Evolutionary conservation across 768 basidiomycete genomes (phyloP).

Genomic region (Melanogaster broomeanus): DNA sequence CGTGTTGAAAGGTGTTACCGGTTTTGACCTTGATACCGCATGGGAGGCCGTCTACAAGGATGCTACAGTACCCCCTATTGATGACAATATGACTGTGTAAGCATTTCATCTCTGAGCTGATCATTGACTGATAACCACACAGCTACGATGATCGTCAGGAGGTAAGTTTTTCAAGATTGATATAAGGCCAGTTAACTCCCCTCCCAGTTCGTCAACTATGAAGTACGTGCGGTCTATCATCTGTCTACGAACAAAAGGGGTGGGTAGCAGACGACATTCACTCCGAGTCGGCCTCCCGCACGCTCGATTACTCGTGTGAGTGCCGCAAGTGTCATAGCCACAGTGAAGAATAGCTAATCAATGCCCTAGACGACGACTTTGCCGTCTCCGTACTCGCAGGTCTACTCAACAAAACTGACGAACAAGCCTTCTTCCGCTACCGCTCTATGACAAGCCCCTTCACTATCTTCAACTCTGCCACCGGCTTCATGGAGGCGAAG

Average conservation of each 20-base stretch:
- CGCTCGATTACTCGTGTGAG: conserved; percentile 77
- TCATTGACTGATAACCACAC: background rate
- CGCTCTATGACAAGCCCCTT: conserved; percentile 60
- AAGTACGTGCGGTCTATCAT: conserved; percentile 75
- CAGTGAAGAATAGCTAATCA: background rate
- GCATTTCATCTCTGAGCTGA: conserved; percentile 10
- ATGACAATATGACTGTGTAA: conserved; percentile 55
- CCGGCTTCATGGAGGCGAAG: conserved; percentile 83
- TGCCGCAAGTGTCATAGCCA: background rate
- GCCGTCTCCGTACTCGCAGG: conserved; percentile 66
- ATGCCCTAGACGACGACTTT: conserved; percentile 68
- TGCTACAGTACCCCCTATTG: conserved; percentile 58
- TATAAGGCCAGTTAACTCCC: background rate
- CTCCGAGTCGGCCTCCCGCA: conserved; percentile 77
- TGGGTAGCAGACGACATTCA: conserved; percentile 82
- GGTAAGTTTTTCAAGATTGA: conserved; percentile 33
- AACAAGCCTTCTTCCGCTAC: conserved; percentile 53
- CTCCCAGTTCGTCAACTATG: conserved; percentile 67
- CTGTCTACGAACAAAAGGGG: conserved; percentile 65
- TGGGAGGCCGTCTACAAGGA: conserved; percentile 80
- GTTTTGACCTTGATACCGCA: conserved; percentile 62
- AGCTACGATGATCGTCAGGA: conserved; percentile 77
- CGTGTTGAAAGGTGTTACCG: conserved; percentile 62
- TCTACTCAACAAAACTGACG: conserved; percentile 49
- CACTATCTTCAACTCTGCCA: conserved; percentile 61